Evolutionary conservation across 371 early-diverging fungal genomes (phyloP).

Genomic region (Sporodiniella umbellata): DNA sequence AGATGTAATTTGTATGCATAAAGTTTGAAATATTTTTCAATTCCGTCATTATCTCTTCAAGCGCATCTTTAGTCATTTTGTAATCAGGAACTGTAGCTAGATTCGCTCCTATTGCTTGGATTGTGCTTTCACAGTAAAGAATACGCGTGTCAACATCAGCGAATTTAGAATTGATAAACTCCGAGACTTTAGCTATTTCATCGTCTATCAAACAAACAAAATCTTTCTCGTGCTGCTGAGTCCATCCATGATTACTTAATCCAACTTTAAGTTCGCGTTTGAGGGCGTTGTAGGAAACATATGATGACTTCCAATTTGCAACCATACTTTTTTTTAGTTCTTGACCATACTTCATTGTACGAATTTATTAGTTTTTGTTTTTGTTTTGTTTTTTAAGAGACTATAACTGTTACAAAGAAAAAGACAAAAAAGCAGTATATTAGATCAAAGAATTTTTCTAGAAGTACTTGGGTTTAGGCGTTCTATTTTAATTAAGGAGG

Average conservation of each 20-base stretch:
- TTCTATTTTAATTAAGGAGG: too few species aligned
- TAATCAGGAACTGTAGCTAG: conserved; percentile 26
- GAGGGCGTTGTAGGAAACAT: conserved; percentile 19
- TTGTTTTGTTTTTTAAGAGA: background rate
- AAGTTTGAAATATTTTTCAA: conserved; percentile 84
- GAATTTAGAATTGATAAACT: conserved; percentile 13
- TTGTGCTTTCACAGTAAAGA: conserved; percentile 15
- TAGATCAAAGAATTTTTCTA: too few species aligned
- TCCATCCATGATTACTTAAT: conserved; percentile 33
- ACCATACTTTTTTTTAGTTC: conserved; percentile 18
- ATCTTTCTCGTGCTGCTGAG: conserved; percentile 61
- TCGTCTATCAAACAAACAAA: conserved; percentile 52
- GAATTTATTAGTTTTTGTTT: too few species aligned
- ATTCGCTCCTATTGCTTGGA: conserved; percentile 5
- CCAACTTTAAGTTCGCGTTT: conserved; percentile 19
- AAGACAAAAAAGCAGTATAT: too few species aligned
- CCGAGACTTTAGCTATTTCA: conserved; percentile 23
- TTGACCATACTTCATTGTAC: conserved; percentile 25
- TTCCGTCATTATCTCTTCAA: conserved; percentile 72
- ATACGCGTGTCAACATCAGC: conserved; percentile 17
- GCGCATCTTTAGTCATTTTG: conserved; percentile 61
- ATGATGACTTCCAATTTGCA: conserved; percentile 17
- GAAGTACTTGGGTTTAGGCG: too few species aligned
- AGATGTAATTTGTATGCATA: conserved; percentile 87
- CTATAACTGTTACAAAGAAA: too few species aligned